Conservation (phyloP, 2,329 filamentous ascomycete species). For the Arthrobotrys musiformis region DNA sequence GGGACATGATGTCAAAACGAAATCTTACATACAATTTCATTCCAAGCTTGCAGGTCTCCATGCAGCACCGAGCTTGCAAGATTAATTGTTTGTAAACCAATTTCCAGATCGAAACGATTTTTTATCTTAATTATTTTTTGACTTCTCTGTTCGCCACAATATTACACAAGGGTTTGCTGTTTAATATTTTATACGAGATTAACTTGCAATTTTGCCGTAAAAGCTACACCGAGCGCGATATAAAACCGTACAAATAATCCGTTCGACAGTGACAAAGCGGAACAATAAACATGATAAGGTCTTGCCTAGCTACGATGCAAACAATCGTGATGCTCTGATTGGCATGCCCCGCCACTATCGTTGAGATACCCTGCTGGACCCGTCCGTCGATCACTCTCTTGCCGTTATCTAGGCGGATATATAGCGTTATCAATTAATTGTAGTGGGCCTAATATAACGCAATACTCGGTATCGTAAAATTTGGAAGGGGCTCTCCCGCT, state of each 20-base stretch:
- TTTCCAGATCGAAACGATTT: conserved; percentile 1
- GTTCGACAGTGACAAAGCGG: conserved; percentile 5
- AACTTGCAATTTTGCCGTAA: background rate
- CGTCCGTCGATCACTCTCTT: background rate
- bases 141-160: conserved; percentile 2
- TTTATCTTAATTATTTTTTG: too few species aligned
- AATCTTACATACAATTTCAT: background rate
- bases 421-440: background rate
- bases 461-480: background rate
- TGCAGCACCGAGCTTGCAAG: conserved; percentile 1
- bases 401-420: background rate
- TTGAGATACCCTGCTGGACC: background rate
- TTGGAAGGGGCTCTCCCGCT: background rate
- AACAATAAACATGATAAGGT: conserved; percentile 7
- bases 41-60: background rate
- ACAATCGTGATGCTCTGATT: background rate
- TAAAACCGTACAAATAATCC: conserved; percentile 6
- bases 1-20: conserved; percentile 1
- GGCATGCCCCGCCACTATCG: background rate
- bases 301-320: conserved; percentile 8
- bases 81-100: background rate
- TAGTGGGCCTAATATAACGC: conserved; percentile 10
- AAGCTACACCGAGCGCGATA: background rate
- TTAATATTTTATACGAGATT: background rate
- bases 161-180: background rate